Percentiles rank a stretch among this genome's conserved stretches.
Conservation (phyloP, 768 basidiomycete species). For the Tubosaeta brunneosetosa region DNA sequence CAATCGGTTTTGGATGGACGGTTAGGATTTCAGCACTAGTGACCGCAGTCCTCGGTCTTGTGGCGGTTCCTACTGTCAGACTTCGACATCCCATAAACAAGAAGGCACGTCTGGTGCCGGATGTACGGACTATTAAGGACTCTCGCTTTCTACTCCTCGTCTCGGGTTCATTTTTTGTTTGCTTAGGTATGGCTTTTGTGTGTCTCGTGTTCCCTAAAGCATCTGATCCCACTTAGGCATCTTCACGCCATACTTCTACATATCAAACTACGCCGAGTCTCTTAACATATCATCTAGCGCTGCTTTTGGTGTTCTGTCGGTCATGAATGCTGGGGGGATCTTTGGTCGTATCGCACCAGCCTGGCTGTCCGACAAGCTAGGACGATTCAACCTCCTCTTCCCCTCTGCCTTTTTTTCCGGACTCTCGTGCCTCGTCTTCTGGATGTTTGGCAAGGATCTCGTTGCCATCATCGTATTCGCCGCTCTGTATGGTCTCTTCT, state of each 20-base stretch:
- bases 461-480: constrained; percentile 48
- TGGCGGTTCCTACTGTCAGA: constrained; percentile 46
- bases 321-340: constrained; percentile 66
- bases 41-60: constrained; percentile 43
- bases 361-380: constrained; percentile 58
- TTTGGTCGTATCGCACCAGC: constrained; percentile 63
- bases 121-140: constrained; percentile 39
- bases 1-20: constrained; percentile 58
- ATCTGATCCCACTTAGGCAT: constrained; percentile 41
- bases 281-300: constrained; percentile 32
- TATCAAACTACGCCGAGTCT: constrained; percentile 53
- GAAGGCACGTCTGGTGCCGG: constrained; percentile 17
- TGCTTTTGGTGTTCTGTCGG: constrained; percentile 55
- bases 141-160: constrained; percentile 49
- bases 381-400: constrained; percentile 62
- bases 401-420: constrained; percentile 63
- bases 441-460: constrained; percentile 45
- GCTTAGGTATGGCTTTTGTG: constrained; percentile 45
- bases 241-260: constrained; percentile 70
- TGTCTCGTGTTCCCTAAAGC: background rate
- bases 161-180: constrained; percentile 52
- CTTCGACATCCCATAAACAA: constrained; percentile 22
- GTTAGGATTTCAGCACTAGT: constrained; percentile 54
- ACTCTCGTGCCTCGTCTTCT: constrained; percentile 52
- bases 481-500: constrained; percentile 56